These are phyloP conservation scores for Rhodotorula sp. DNA, from an alignment of 1,284 basidiomycete species.

Conservation along the genomic window DNA sequence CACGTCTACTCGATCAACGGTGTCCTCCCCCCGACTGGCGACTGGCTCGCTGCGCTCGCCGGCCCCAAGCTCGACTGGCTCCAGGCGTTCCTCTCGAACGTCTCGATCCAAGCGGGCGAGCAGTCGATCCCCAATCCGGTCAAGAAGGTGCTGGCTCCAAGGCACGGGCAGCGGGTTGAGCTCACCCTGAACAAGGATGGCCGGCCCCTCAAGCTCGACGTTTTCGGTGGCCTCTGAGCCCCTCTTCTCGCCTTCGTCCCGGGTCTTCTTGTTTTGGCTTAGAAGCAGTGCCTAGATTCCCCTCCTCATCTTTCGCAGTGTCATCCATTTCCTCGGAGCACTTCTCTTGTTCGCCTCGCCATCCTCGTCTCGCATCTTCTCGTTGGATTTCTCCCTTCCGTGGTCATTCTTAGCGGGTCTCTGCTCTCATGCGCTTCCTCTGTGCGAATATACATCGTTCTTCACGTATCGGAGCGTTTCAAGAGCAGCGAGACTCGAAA, in stretches of 20 bases:
- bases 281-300: neutral
- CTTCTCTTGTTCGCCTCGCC: neutral
- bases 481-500: no score
- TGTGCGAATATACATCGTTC: neutral
- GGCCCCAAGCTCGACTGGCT: constrained; percentile 81
- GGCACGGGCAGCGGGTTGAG: constrained; percentile 71
- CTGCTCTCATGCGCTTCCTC: neutral
- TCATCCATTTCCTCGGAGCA: neutral
- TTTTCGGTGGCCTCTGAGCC: constrained; percentile 34
- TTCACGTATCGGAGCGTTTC: no score
- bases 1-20: constrained; percentile 45
- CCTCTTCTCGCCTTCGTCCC: neutral
- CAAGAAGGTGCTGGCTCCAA: constrained; percentile 79
- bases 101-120: constrained; percentile 76
- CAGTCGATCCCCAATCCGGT: constrained; percentile 85
- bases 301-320: neutral
- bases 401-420: neutral
- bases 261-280: neutral
- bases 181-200: constrained; percentile 55
- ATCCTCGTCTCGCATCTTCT: neutral
- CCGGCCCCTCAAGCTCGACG: constrained; percentile 49
- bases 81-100: constrained; percentile 75
- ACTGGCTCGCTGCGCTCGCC: constrained; percentile 83
- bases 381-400: neutral
- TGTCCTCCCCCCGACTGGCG: constrained; percentile 47